Base-by-base conservation (phyloP, 140 eudicot species). In the Flaveria floridana region DNA sequence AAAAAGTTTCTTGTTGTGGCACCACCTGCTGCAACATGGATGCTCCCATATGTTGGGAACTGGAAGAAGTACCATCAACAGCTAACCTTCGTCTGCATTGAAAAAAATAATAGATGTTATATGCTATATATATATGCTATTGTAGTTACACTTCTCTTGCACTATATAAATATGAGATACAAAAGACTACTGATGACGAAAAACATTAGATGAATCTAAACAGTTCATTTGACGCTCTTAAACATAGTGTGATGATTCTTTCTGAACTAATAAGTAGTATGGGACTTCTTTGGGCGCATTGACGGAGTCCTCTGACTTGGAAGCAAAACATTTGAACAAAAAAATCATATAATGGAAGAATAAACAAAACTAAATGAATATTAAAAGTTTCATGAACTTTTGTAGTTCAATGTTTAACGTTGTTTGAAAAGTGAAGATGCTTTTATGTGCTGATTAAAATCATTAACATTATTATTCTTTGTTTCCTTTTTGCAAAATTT, bases 1-100 rank as follows among this genome's bases (percentile, higher is more conserved):
- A 37, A 63, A 77, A 76, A 48, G 2, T 82, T 44, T 89, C 95
- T 80, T 89, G 93, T 79, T 78, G 86, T 63, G 96, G 95, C 65
- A 79, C 90, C 81, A 88, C 86, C 82, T 92, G 96, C 85, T 80
- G 83, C 85, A 90, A 68, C 95, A 87, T 90, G 69, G 95, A 80
- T 63, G 72, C 79, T 84, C 83, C 91, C 86, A 82, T 78, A 19
- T 90, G 78, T 68, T 79, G 84, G 76, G 91, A 42, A 67, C 56
- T 42, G 9, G 71, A 84, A 65, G 95, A 88, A 68, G 81, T 70
- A 52, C 65, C 75, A 50, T 90, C 96, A 34, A 72, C 76, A n/a
- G 82, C 91, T 80, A 87, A 69, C 81, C 96, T 78, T 72, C 96
- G 87, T 68, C 96, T 87, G 83, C 76, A 78, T 74, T 61, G 2